Base-by-base conservation (phyloP, 139 green algal genomes). In the Auxenochlorella pyrenoidosa region DNA sequence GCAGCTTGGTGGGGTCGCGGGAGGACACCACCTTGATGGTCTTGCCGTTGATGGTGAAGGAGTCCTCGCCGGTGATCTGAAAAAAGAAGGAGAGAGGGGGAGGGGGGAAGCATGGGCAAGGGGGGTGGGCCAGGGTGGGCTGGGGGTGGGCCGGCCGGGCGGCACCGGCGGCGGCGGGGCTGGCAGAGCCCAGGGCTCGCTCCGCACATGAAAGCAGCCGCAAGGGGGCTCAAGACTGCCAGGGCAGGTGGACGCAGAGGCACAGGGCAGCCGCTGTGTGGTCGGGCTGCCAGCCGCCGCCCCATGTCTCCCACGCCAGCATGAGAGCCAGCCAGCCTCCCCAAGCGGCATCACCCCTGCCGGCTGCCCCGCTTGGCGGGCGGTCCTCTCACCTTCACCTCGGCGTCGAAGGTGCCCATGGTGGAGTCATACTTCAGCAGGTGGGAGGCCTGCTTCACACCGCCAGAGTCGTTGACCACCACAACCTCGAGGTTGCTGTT, bases 361-460 rank as follows among this genome's bases (percentile, higher is more conserved):
- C 12, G 47, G 8, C 47, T 12, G 6, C 8, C 8, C 47, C 47
- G 47, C 47, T 54, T 6, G 47, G 8, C 47, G 47, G 54, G 16
- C 10, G 54, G 54, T 63, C 10, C 12, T 18, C 82, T 22, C 83
- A 89, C 83, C 95, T 99, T 97, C 44, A 99, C 96, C 41, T 99
- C 97, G 63, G 96, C 96, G 65, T 93, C 79, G 93, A 99, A 99
- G 32, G 95, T 98, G 81, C 98, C 98, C 81, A 99, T 95, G 80
- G 96, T 99, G 86, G 96, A 98, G 93, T 99, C 98, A 91, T 99
- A 99, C 96, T 99, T 99, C 79, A 99, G 94, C 93, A 99, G 94
- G 96, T 99, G 97, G 84, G 91, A 94, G 72, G 97, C 97, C 96
- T 99, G 97, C 94, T 98, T 99, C 38, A 98, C 96, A 90, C 95